Base-by-base conservation (phyloP, 148 eudicot genomes). In the Vaccinium corymbosum region DNA sequence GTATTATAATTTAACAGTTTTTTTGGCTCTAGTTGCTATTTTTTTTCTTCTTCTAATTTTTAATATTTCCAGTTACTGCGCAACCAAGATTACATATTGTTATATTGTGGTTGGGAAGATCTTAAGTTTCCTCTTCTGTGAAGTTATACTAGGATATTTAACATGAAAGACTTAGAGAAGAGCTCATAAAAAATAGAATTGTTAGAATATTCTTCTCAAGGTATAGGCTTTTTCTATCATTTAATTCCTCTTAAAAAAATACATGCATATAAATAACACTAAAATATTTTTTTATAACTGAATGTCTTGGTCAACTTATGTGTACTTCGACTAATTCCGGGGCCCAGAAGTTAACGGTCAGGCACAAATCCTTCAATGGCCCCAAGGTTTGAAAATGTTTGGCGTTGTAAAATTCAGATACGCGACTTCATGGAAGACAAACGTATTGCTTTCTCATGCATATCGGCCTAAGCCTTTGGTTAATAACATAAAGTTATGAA, bases 141-240 rank as follows among this genome's bases (percentile, higher is more conserved):
- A 38, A 83, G 8, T 55, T 27, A 52, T 72, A 74, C 49, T 46
- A 75, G 17, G 38, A 82, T 71, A 22, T 50, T 27, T 19, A 35
- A 82, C 8, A 71, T 51, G 35, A 49, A 82, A 53, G 35, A 19
- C 35, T 72, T 72, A 16, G 62, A 71, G 78, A 82, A 22, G 78
- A 71, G 84, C 56, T 53, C 84, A 71, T 82, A 20, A 51, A 64
- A 35, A 35, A 64, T 9, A 52, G 52, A 50, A 55, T 38, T 81
- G 55, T 64, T 53, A 53, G 79, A 82, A 82, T 78, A 82, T 82
- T 82, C 84, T 52, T 73, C 77, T 51, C 52, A 71, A 52, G 79
- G 55, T 51, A 29, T 71, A 17, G 27, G 79, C 68, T 49, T 79
- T 70, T 72, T 66, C 53, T 56, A 83, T 52, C 70, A 55, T 55